Percentiles rank a stretch among this genome's conserved stretches.
phyloP scores from a whole-genome alignment of 2,329 filamentous ascomycete genomes.

The Trichothecium sympodiale region DNA sequence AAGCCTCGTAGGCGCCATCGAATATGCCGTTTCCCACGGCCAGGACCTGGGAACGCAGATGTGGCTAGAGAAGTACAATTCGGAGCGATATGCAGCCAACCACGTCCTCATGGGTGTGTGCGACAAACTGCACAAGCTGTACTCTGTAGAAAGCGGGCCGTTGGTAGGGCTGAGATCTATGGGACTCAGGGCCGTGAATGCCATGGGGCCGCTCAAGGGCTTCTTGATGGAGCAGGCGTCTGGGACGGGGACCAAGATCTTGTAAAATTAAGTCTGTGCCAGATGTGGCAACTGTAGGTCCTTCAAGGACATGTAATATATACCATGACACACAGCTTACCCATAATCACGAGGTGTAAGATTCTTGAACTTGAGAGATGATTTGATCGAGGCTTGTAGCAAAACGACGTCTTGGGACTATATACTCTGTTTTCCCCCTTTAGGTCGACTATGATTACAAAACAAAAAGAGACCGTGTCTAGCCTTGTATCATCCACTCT shows the following conservation, averaged over 20 bases:
- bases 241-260: constrained; percentile 38
- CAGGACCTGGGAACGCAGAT: constrained; percentile 75
- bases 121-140: constrained; percentile 89
- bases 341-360: background rate
- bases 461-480: constrained; percentile 22
- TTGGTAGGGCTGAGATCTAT: constrained; percentile 69
- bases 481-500: constrained; percentile 13
- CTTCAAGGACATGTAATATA: constrained; percentile 1
- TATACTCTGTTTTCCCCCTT: constrained; percentile 22
- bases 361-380: background rate
- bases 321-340: background rate
- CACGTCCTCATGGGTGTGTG: constrained; percentile 67
- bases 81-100: constrained; percentile 74
- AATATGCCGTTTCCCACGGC: constrained; percentile 67
- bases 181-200: constrained; percentile 67
- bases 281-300: constrained; percentile 2
- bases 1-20: constrained; percentile 63
- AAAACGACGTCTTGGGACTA: constrained; percentile 21
- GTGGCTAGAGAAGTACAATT: constrained; percentile 70
- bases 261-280: constrained; percentile 10
- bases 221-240: constrained; percentile 73
- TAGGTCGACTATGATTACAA: constrained; percentile 28
- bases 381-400: background rate
- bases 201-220: constrained; percentile 63
- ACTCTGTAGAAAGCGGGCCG: constrained; percentile 69